Conservation (phyloP, 805 yeast species). For the Candida arabinofermentans region DNA sequence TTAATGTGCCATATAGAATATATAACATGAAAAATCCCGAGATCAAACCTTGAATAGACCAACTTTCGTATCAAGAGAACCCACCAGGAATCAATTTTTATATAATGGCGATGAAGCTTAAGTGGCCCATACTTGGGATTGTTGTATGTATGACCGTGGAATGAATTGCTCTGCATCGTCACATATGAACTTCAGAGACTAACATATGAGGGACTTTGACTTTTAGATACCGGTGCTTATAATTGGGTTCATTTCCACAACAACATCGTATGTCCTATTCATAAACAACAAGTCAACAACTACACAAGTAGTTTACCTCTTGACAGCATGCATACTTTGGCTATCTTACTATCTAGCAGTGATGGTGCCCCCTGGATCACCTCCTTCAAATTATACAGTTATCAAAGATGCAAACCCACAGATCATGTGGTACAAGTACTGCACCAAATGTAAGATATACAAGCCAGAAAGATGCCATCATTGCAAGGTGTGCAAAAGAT, state of each 20-base stretch:
- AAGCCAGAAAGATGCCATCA: constrained; percentile 88
- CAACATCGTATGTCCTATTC: constrained; percentile 10
- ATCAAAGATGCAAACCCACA: constrained; percentile 19
- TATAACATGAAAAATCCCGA: no score
- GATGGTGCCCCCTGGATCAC: constrained; percentile 59
- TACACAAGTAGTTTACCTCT: constrained; percentile 51
- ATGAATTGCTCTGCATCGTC: no score
- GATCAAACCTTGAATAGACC: no score
- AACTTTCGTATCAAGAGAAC: no score
- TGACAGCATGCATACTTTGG: constrained; percentile 69
- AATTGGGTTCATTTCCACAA: constrained; percentile 6
- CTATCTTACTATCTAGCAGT: constrained; percentile 72
- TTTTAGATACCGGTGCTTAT: constrained; percentile 12
- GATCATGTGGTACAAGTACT: constrained; percentile 56
- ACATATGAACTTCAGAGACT: no score
- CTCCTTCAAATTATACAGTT: constrained; percentile 46
- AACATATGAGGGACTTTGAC: neutral
- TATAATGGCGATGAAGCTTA: constrained; percentile 1
- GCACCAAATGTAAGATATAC: constrained; percentile 63
- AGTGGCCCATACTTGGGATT: constrained; percentile 22
- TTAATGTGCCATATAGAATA: no score
- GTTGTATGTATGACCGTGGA: constrained; percentile 20
- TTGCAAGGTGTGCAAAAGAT: constrained; percentile 69
- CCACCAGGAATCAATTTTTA: no score
- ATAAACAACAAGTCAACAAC: constrained; percentile 1